Conservation (phyloP, 164 flowering plant species). For the Protea cynaroides region DNA sequence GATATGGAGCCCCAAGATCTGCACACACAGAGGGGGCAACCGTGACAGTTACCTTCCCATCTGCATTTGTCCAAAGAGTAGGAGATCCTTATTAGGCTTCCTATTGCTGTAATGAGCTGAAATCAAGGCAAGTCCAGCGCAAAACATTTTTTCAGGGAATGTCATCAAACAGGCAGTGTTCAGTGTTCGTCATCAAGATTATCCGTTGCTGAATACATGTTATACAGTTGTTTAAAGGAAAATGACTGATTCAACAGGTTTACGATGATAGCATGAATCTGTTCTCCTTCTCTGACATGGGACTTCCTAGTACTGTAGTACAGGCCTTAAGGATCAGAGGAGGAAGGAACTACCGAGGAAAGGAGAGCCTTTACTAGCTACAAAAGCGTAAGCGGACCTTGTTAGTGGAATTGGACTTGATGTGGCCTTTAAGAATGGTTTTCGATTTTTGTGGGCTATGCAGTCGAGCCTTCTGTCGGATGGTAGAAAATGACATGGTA, state of each 20-base stretch:
- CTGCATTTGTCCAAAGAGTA: constrained; percentile 31
- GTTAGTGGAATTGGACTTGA: constrained; percentile 17
- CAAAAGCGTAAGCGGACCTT: constrained; percentile 6
- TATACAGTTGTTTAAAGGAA: constrained; percentile 33
- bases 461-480: constrained; percentile 5
- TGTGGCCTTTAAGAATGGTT: constrained; percentile 19
- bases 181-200: constrained; percentile 32
- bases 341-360: constrained; percentile 31
- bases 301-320: constrained; percentile 23
- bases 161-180: constrained; percentile 40
- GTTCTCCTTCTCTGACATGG: constrained; percentile 18
- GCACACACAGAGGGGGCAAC: constrained; percentile 15
- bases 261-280: constrained; percentile 23
- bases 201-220: constrained; percentile 21
- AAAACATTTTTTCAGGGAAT: constrained; percentile 28
- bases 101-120: constrained; percentile 33
- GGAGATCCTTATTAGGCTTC: constrained; percentile 23
- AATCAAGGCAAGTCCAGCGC: constrained; percentile 43
- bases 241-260: constrained; percentile 23
- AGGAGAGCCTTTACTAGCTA: constrained; percentile 16
- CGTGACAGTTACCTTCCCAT: constrained; percentile 24
- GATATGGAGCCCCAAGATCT: too few relatives aligned
- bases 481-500: background rate
- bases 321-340: constrained; percentile 35
- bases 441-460: constrained; percentile 21